Evolutionary conservation across 306 rosid species (phyloP), one percentile per base, ranked within the genome.

Genomic region (Cicer cuneatum): DNA sequence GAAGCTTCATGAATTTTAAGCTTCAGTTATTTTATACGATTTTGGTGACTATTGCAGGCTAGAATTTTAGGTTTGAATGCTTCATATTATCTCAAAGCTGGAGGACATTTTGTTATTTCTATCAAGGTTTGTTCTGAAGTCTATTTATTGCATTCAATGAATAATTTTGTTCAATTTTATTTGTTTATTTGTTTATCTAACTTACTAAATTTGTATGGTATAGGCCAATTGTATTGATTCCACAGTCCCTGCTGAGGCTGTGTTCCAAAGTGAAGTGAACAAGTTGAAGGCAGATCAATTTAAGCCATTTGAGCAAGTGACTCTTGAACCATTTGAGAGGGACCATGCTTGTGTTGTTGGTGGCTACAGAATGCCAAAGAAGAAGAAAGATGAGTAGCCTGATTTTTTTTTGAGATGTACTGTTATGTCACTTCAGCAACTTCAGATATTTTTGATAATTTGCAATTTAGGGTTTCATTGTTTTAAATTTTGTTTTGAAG

Each of bases 331-430:
- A 18, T 95, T 86, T 33, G 99, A 95, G 83, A 81, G 98, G 8
- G 98, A 95, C 76, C 98, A 91, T 73, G 98, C 98, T 61, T 94
- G 97, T 66, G 98, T 94, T 0, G 91, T 90, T 18, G 98, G 98
- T 29, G 83, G 83, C 4, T 91, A 94, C 77, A 88, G 96, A 42
- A 3, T 87, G 48, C 79, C 89, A 1, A 90, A 90, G 92, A 94
- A 94, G 85, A 84, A 84, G 21, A 84, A 84, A 42, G 89, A 79
- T 42, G 63, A 72, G 13, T 79, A 85, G 24, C 7, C n/a, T 52
- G 19, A 46, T 1, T 41, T 10, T 1, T 35, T 0, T 69, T 29
- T 2, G 46, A 7, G 5, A 11, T 77, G 72, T 40, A 37, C 39
- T n/a, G 21, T 1, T 51, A 18, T 51, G 38, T 5, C 5, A 33